phyloP scores from a whole-genome alignment of 371 early-diverging fungal genomes.

The Polyrhizophydium stewartii region DNA sequence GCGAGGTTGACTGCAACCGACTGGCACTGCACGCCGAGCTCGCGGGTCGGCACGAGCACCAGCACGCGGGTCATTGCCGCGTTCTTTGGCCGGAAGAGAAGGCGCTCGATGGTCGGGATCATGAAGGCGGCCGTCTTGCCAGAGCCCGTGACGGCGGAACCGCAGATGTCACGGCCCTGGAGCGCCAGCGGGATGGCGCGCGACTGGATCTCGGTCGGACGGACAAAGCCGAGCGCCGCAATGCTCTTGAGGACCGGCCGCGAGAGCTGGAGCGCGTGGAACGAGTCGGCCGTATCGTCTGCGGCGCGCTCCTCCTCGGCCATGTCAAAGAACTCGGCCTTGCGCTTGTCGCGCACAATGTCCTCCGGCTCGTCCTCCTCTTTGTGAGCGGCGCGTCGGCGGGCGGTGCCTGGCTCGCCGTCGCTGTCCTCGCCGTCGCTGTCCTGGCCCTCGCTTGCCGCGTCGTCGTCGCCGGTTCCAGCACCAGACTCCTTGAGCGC shows the following conservation, averaged over 20 bases:
- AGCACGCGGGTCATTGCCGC: constrained; percentile 84
- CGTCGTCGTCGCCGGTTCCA: too few species aligned
- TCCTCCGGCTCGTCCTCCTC: constrained; percentile 8
- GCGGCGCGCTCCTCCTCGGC: constrained; percentile 14
- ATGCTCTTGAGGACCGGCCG: constrained; percentile 94
- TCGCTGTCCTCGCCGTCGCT: neutral
- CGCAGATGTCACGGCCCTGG: constrained; percentile 98
- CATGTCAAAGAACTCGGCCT: constrained; percentile 42
- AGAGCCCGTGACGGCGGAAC: constrained; percentile 99
- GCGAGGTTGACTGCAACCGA: constrained; percentile 85
- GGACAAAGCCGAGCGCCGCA: constrained; percentile 80
- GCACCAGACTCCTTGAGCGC: too few species aligned
- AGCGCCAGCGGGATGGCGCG: constrained; percentile 95
- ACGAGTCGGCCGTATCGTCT: constrained; percentile 40
- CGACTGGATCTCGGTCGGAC: constrained; percentile 97
- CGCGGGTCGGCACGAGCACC: constrained; percentile 99
- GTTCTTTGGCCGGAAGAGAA: constrained; percentile 82
- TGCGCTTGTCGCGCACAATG: constrained; percentile 18
- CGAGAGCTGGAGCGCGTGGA: constrained; percentile 87
- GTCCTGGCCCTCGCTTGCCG: neutral
- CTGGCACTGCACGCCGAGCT: constrained; percentile 96
- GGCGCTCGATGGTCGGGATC: constrained; percentile 95
- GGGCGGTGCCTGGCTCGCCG: too few species aligned
- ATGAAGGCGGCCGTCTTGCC: constrained; percentile 99
- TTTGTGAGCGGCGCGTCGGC: neutral